These are phyloP conservation scores for Chlamydomonas sp. DNA, from an alignment of 139 green algal genomes.

Conservation along the genomic window DNA sequence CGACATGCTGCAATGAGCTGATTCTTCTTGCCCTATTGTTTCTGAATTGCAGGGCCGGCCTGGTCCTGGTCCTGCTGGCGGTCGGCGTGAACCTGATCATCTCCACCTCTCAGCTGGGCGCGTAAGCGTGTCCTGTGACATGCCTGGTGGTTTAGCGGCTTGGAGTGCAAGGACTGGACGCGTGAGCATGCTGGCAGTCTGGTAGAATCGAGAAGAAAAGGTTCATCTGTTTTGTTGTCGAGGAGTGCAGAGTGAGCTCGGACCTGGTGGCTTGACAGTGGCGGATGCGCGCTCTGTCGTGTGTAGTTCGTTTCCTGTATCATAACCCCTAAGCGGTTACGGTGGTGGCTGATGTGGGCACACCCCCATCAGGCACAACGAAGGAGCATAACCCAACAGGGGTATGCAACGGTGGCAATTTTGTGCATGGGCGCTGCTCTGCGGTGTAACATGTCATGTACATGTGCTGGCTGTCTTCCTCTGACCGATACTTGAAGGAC, in stretches of 20 bases:
- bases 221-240: conserved; percentile 3
- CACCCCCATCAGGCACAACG: too few relatives aligned
- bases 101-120: conserved; percentile 76
- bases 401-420: too few relatives aligned
- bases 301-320: neutral
- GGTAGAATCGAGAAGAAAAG: neutral
- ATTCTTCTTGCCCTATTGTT: neutral
- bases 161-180: too few relatives aligned
- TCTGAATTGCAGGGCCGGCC: conserved; percentile 57
- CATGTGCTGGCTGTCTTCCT: too few relatives aligned
- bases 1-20: neutral
- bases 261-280: neutral
- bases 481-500: too few relatives aligned
- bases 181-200: too few relatives aligned
- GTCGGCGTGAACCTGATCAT: conserved; percentile 88
- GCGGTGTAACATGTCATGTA: too few relatives aligned
- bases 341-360: too few relatives aligned
- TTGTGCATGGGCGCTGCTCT: too few relatives aligned
- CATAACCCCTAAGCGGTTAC: neutral
- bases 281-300: neutral
- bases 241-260: neutral
- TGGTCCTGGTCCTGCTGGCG: conserved; percentile 76
- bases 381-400: too few relatives aligned
- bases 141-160: too few relatives aligned
- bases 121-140: conserved; percentile 31